Evolutionary conservation across 768 basidiomycete species (phyloP).

Genomic region (Lentinula edodes): DNA sequence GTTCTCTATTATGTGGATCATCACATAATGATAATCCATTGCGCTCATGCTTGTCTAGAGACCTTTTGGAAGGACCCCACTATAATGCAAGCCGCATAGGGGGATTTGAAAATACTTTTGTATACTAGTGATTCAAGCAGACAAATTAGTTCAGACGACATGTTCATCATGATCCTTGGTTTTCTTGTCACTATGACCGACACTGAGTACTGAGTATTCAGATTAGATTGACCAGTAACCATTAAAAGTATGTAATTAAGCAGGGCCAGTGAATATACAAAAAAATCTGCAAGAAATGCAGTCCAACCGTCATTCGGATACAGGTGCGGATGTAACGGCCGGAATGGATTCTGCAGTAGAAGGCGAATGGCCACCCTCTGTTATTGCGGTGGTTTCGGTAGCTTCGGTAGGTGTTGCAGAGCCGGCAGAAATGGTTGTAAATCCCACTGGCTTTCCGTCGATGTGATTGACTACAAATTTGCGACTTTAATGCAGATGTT

Average conservation of each 20-base stretch:
- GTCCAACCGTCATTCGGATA: not conserved
- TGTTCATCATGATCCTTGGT: too few relatives aligned
- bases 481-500: constrained; percentile 2
- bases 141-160: too few relatives aligned
- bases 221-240: not conserved
- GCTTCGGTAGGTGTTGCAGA: not conserved
- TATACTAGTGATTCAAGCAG: too few relatives aligned
- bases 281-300: not conserved
- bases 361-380: not conserved
- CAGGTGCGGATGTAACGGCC: not conserved
- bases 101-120: too few relatives aligned
- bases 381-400: not conserved
- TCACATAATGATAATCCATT: too few relatives aligned
- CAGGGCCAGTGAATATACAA: not conserved
- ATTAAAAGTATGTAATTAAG: not conserved
- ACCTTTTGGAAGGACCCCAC: too few relatives aligned
- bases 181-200: too few relatives aligned
- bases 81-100: too few relatives aligned
- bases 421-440: not conserved
- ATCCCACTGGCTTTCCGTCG: constrained; percentile 11
- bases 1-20: too few relatives aligned
- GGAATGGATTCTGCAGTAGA: not conserved
- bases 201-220: not conserved
- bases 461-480: constrained; percentile 33
- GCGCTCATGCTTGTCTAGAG: too few relatives aligned